Evolutionary conservation across 2,329 filamentous ascomycete species (phyloP).

Genomic region (Neobulgaria alba): DNA sequence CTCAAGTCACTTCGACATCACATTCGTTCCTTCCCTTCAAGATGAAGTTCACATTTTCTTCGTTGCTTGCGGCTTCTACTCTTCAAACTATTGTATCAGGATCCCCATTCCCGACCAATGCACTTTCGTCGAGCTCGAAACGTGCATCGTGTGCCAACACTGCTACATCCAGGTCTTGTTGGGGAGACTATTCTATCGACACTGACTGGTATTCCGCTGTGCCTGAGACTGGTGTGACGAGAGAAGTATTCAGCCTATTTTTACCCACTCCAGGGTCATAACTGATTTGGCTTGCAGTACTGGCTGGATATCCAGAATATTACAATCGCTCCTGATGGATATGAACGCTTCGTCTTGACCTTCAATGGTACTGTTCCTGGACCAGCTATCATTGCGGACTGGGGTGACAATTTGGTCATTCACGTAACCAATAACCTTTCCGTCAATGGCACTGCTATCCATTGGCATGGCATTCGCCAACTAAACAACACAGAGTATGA

Average conservation of each 20-base stretch:
- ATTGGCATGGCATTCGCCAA: slow-evolving; percentile 43
- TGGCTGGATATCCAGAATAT: slow-evolving; percentile 21
- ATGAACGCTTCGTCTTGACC: slow-evolving; percentile 43
- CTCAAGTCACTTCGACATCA: slow-evolving; percentile 7
- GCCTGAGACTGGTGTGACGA: slow-evolving; percentile 29
- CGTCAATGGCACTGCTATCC: slow-evolving; percentile 41
- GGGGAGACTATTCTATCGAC: slow-evolving; percentile 27
- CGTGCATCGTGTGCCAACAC: slow-evolving; percentile 23
- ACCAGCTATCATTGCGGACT: slow-evolving; percentile 34
- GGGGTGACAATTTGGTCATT: slow-evolving; percentile 43
- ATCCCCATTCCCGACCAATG: slow-evolving; percentile 13
- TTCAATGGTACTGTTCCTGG: slow-evolving; percentile 32
- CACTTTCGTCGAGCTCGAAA: slow-evolving; percentile 5
- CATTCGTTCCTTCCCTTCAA: slow-evolving; percentile 11
- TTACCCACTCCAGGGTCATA: no score
- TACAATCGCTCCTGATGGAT: slow-evolving; percentile 33
- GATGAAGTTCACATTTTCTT: slow-evolving; percentile 24
- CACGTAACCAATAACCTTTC: slow-evolving; percentile 40
- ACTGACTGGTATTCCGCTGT: slow-evolving; percentile 25
- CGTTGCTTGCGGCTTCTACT: slow-evolving; percentile 14
- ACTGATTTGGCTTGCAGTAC: slow-evolving; percentile 16
- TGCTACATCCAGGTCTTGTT: slow-evolving; percentile 26
- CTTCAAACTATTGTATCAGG: slow-evolving; percentile 15
- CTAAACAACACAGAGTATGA: slow-evolving; percentile 32
- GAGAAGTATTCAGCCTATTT: slow-evolving; percentile 26